phyloP scores from a whole-genome alignment of 2,329 filamentous ascomycete genomes.

The Epichloe scottii region DNA sequence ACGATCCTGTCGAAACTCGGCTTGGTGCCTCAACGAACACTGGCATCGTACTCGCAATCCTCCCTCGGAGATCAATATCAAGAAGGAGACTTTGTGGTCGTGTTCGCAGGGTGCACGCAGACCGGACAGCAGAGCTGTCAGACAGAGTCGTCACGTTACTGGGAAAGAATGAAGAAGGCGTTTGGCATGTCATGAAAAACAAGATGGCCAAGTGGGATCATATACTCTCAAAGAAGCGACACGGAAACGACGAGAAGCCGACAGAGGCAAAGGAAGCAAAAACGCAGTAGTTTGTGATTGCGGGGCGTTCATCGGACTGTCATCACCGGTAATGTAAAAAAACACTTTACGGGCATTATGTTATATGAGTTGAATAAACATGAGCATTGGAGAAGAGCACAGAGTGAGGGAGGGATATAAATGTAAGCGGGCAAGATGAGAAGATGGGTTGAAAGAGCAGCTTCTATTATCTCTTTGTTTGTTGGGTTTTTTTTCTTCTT shows the following conservation, averaged over 20 bases:
- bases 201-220: background rate
- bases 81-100: constrained; percentile 74
- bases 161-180: constrained; percentile 32
- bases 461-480: background rate
- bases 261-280: constrained; percentile 1
- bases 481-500: background rate
- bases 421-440: background rate
- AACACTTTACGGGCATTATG: constrained; percentile 4
- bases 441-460: background rate
- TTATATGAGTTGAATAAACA: constrained; percentile 8
- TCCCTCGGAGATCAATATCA: constrained; percentile 54
- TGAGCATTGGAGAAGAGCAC: background rate
- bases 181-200: constrained; percentile 16
- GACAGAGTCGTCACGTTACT: constrained; percentile 49
- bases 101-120: constrained; percentile 61
- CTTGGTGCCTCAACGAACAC: constrained; percentile 69
- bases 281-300: constrained; percentile 5
- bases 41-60: constrained; percentile 64
- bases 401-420: background rate
- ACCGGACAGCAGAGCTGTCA: constrained; percentile 50
- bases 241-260: background rate
- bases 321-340: constrained; percentile 1
- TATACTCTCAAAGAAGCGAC: background rate
- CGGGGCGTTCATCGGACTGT: constrained; percentile 8
- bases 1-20: constrained; percentile 85